Base-by-base conservation (phyloP, 768 basidiomycete species). In the Rhodotorula graminis region DNA sequence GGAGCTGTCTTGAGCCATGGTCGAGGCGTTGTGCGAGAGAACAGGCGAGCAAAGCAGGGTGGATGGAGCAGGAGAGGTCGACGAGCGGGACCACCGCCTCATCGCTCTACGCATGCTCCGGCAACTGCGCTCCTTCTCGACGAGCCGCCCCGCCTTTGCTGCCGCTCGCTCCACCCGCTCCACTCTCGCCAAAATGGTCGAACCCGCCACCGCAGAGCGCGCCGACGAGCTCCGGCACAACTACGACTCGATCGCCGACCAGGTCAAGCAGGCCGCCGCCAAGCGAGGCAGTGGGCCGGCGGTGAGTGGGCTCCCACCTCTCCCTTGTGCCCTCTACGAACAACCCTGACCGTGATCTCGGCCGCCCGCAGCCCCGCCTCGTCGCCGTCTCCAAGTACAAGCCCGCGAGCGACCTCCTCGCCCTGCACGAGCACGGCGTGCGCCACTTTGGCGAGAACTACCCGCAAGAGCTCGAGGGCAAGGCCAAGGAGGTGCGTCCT, bases 381-480 rank as follows among this genome's bases (percentile, higher is more conserved):
- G 89, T 97, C 27, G 92, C 94, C 7, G 93, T 97, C 11, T 95
- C 93, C 19, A 98, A 98, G 82, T 86, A 89, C 79, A 97, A 97
- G 80, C 91, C 95, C 10, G 86, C 89, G 8, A 86, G 88, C 16
- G 95, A 98, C 81, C 88, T 98, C 71, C 83, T 88, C 40, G 89
- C 89, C 18, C 90, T 92, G 75, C 91, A 90, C 79, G 85, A 90
- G 62, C 68, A 84, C 23, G 92, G 90, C 0, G 91, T 96, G 74
- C 83, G 88, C 4, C 92, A 95, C 80, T 99, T 98, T 79, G 96
- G 96, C 14, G 96, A 99, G 83, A 99, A 99, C 80, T 98, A 97
- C 79, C 92, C 93, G 19, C 90, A 94, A 76, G 94, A 98, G 78
- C 81, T 98, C 72, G 88, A 88, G 52, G 92, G 92, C 46, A 96